Percentiles rank a stretch among this genome's conserved stretches.
These are phyloP conservation scores for Trichoderma parareesei DNA, from an alignment of 495 filamentous ascomycete species.

Conservation along the genomic window DNA sequence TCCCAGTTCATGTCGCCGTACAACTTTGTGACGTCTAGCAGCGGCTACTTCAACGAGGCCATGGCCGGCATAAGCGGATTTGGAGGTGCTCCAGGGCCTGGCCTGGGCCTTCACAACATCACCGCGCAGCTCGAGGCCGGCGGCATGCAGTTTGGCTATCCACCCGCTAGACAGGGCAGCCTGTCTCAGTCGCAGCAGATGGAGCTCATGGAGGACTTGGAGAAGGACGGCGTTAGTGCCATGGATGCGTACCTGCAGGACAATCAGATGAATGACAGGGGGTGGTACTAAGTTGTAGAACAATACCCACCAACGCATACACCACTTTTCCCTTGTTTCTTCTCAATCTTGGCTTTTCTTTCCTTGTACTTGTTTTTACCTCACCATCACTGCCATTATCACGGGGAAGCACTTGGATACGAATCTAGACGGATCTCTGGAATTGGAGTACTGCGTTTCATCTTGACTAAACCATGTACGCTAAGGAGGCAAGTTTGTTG, in stretches of 20 bases:
- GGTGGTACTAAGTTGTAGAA: background rate
- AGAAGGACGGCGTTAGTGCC: conserved; percentile 54
- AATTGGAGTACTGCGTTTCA: conserved; percentile 3
- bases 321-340: background rate
- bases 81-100: conserved; percentile 28
- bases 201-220: conserved; percentile 59
- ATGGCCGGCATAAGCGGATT: conserved; percentile 34
- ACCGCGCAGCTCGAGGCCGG: conserved; percentile 15
- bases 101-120: conserved; percentile 20
- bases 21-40: conserved; percentile 40
- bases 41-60: conserved; percentile 34
- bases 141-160: conserved; percentile 24
- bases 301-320: background rate
- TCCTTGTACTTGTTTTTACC: background rate
- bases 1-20: conserved; percentile 44
- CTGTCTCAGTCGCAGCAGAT: conserved; percentile 63
- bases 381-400: background rate
- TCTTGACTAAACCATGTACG: background rate
- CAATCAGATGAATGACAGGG: background rate
- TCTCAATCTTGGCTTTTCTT: background rate
- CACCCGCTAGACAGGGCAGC: conserved; percentile 47
- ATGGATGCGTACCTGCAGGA: conserved; percentile 48
- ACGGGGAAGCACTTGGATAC: background rate
- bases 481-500: background rate
- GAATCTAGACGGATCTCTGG: conserved; percentile 4